Evolutionary conservation across 1,284 basidiomycete genomes (phyloP), one percentile per base, ranked within the genome.

Genomic region (Meripilus lineatus): DNA sequence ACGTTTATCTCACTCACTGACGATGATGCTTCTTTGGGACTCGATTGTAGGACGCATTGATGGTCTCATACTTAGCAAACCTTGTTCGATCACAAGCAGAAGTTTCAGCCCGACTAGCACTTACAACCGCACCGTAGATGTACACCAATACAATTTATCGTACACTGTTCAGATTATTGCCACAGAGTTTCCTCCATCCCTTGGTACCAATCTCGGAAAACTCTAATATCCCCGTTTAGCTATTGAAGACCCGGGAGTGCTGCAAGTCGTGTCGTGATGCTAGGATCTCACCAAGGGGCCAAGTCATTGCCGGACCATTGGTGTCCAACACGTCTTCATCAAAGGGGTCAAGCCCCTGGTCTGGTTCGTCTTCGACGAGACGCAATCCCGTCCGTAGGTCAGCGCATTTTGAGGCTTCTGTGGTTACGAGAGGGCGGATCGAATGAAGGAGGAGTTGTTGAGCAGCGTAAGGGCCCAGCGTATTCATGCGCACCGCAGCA

Each of bases 221-320:
- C 13, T 32, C 13, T 22, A 20, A 21, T 22, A 24, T 38, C 14
- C 20, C 23, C 18, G n/a, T 42, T 60, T 66, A 88, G 66, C 86
- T 89, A 65, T 99, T 99, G 74, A 99, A 99, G 52, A 99, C 89
- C 40, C 94, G 75, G 28, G 93, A 94, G 67, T 98, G 95, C 62
- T 96, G 87, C 56, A 93, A 69, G 67, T 98, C 95, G 64, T 99
- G 95, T 49, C 95, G 72, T 23, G 82, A 79, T 33, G 88, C 83
- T 15, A 98, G 70, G 34, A 98, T 88, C 65, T 99, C 95, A n/a
- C 93, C 94, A 13, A 99, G 64, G 0, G 95, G 95, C 92, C 94
- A 99, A 4, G 89, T 96, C 52, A 84, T 93, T 20, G 87, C 85
- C 4, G 93, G 93, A 1, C 80, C 81, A 33, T 71, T 52, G 15